Conservation (phyloP, 192 early-diverging fungal species). For the Coemansia sp. region DNA sequence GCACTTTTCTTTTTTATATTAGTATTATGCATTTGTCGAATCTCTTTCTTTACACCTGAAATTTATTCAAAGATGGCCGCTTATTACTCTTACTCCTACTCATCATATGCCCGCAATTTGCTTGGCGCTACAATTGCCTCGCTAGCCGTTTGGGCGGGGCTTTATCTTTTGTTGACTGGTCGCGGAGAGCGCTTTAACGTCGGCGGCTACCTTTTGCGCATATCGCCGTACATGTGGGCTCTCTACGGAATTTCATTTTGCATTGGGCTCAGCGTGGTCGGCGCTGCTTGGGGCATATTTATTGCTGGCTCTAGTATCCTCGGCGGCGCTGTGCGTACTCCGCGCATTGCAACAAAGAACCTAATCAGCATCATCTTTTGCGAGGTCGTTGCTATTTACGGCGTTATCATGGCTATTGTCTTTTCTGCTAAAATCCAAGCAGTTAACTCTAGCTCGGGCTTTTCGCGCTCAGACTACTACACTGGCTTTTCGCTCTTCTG, state of each 20-base stretch:
- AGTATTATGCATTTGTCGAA: too few relatives aligned
- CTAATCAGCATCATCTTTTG: slow-evolving; percentile 99
- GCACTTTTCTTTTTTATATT: too few relatives aligned
- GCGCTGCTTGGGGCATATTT: slow-evolving; percentile 98
- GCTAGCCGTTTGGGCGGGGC: slow-evolving; percentile 51
- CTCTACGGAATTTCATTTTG: slow-evolving; percentile 82
- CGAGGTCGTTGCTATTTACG: slow-evolving; percentile 99
- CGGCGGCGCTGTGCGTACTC: slow-evolving; percentile 87
- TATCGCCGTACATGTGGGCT: slow-evolving; percentile 90
- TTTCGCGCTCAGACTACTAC: slow-evolving; percentile 69
- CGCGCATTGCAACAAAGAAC: slow-evolving; percentile 95
- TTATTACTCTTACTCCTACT: slow-evolving; percentile 4
- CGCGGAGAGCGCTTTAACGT: slow-evolving; percentile 89
- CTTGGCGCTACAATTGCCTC: slow-evolving; percentile 10
- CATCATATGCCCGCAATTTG: slow-evolving; percentile 28
- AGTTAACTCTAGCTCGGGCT: slow-evolving; percentile 53
- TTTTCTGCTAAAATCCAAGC: slow-evolving; percentile 85
- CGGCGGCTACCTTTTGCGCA: slow-evolving; percentile 74
- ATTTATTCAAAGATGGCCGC: too few relatives aligned
- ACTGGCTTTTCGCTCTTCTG: slow-evolving; percentile 96
- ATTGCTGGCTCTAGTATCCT: slow-evolving; percentile 88
- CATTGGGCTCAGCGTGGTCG: slow-evolving; percentile 88
- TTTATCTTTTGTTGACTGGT: slow-evolving; percentile 87
- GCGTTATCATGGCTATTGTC: slow-evolving; percentile 98
- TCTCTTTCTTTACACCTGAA: too few relatives aligned